Conservation (phyloP, 805 yeast genomes). For the Candida oleophila region DNA sequence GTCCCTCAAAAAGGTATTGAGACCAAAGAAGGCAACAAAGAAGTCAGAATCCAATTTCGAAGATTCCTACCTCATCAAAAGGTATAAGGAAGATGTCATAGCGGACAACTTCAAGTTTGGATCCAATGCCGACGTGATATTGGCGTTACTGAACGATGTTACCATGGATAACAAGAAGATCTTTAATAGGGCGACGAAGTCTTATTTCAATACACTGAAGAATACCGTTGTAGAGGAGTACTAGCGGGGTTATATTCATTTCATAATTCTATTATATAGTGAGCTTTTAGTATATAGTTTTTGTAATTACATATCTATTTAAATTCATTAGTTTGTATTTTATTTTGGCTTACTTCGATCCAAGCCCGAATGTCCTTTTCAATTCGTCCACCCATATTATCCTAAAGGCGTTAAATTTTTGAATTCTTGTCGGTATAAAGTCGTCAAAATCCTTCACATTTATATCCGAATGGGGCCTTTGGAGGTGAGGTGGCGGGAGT, state of each 20-base stretch:
- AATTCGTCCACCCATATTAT: constrained; percentile 61
- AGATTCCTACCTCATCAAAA: constrained; percentile 59
- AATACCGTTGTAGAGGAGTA: constrained; percentile 1
- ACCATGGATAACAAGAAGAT: constrained; percentile 62
- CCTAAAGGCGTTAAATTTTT: constrained; percentile 61
- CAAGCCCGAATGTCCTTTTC: constrained; percentile 51
- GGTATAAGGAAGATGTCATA: constrained; percentile 59
- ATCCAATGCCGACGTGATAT: constrained; percentile 64
- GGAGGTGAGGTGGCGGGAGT: constrained; percentile 37
- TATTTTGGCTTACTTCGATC: constrained; percentile 16
- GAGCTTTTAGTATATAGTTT: too few relatives aligned
- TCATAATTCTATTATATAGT: neutral
- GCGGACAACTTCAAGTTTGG: constrained; percentile 81
- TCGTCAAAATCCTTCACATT: constrained; percentile 19
- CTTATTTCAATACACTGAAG: constrained; percentile 1
- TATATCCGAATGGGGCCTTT: constrained; percentile 13
- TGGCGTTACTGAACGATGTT: constrained; percentile 76
- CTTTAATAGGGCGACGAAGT: constrained; percentile 52
- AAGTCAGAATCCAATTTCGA: neutral
- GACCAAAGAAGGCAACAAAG: constrained; percentile 39
- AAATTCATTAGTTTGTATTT: too few relatives aligned
- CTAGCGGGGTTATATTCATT: neutral
- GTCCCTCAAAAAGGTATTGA: constrained; percentile 62
- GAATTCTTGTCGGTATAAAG: constrained; percentile 51
- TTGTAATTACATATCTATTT: too few relatives aligned